phyloP scores from a whole-genome alignment of 2,329 filamentous ascomycete genomes.

The Colletotrichum filicis region DNA sequence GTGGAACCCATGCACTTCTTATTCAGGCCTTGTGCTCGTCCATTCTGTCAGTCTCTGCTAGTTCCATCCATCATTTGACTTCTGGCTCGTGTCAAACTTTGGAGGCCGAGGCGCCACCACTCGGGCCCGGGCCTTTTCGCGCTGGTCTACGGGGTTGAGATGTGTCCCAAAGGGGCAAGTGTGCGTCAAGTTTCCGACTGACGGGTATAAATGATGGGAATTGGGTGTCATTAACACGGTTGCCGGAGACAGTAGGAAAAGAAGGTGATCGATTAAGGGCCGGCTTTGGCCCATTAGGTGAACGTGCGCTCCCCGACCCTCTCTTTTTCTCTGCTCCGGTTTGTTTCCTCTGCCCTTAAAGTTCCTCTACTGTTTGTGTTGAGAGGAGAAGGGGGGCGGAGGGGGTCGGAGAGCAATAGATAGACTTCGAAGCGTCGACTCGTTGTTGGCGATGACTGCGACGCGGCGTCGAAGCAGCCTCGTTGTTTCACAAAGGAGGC shows the following conservation, averaged over 20 bases:
- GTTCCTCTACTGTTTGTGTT: background rate
- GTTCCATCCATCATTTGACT: slow-evolving; percentile 10
- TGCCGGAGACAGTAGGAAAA: slow-evolving; percentile 9
- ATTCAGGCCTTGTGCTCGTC: slow-evolving; percentile 8
- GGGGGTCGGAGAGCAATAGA: slow-evolving; percentile 6
- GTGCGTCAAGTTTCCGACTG: background rate
- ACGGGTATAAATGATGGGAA: background rate
- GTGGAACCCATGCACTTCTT: slow-evolving; percentile 33
- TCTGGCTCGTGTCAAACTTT: slow-evolving; percentile 27
- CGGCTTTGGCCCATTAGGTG: background rate
- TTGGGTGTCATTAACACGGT: background rate
- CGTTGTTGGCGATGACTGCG: slow-evolving; percentile 5
- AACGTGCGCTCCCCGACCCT: slow-evolving; percentile 18
- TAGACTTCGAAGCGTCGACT: background rate
- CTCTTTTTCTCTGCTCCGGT: background rate
- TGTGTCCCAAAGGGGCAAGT: slow-evolving; percentile 2
- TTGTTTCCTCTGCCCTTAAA: background rate
- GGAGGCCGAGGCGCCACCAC: slow-evolving; percentile 15
- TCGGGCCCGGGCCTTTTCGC: slow-evolving; percentile 26
- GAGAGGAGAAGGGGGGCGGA: background rate
- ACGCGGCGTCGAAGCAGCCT: slow-evolving; percentile 14
- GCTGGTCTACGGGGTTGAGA: background rate
- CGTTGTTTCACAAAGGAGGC: slow-evolving; percentile 16
- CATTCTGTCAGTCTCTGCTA: background rate
- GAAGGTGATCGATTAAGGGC: background rate